These are phyloP conservation scores for Fusarium pseudoanthophilum DNA, from an alignment of 2,329 filamentous ascomycete species.

Conservation along the genomic window DNA sequence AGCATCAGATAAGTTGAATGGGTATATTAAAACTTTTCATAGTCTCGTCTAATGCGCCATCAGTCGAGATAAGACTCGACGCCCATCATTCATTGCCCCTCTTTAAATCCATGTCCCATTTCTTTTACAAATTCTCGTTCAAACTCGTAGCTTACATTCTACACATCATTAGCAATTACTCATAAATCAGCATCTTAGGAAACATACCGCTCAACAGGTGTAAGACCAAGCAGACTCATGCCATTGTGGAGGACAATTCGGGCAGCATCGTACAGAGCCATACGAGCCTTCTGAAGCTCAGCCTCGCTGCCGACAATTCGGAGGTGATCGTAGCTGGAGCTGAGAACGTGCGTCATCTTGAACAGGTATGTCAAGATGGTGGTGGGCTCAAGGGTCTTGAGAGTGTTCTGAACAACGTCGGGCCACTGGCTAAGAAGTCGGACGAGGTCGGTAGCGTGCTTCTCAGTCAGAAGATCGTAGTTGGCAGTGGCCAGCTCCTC, in stretches of 20 bases:
- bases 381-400: constrained; percentile 83
- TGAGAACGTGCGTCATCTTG: constrained; percentile 85
- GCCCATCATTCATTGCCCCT: constrained; percentile 4
- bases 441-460: constrained; percentile 77
- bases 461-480: constrained; percentile 74
- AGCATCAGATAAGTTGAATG: constrained; percentile 18
- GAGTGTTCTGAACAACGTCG: constrained; percentile 83
- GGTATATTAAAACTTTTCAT: constrained; percentile 47
- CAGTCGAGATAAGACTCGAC: constrained; percentile 20
- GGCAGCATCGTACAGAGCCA: constrained; percentile 82
- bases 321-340: constrained; percentile 83
- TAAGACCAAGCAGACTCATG: constrained; percentile 83
- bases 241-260: constrained; percentile 82
- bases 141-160: constrained; percentile 41
- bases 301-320: constrained; percentile 83
- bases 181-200: background rate
- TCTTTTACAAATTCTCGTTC: background rate
- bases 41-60: constrained; percentile 38
- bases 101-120: constrained; percentile 7
- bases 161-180: constrained; percentile 14
- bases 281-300: constrained; percentile 72
- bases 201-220: constrained; percentile 71
- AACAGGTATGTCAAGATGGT: constrained; percentile 72
- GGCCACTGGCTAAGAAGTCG: constrained; percentile 86
- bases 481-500: constrained; percentile 72